phyloP scores from a whole-genome alignment of 805 yeast species.

The Wickerhamiella brachini region DNA sequence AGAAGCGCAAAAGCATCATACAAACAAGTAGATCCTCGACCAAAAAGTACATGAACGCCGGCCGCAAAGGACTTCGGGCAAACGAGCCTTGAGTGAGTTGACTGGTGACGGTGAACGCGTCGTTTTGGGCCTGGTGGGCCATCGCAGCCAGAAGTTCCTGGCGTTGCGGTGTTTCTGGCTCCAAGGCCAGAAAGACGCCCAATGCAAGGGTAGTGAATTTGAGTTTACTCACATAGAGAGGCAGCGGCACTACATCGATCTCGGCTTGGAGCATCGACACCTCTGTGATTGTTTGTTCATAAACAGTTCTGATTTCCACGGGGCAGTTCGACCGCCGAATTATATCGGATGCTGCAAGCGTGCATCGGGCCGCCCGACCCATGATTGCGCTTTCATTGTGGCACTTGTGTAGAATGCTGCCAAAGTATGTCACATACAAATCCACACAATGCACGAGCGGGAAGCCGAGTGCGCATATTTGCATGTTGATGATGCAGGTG shows the following conservation, averaged over 20 bases:
- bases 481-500: background rate
- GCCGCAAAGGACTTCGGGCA: slow-evolving; percentile 4
- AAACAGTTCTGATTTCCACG: background rate
- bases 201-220: background rate
- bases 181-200: background rate
- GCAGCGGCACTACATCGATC: background rate
- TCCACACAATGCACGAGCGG: background rate
- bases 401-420: background rate
- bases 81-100: slow-evolving; percentile 7
- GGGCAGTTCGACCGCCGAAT: background rate
- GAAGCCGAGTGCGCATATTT: background rate
- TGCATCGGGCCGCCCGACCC: background rate
- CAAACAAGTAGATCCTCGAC: slow-evolving; percentile 9
- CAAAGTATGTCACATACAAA: background rate
- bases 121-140: background rate
- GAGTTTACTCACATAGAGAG: background rate
- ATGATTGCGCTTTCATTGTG: background rate
- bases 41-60: slow-evolving; percentile 7
- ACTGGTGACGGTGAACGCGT: slow-evolving; percentile 4
- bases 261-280: background rate
- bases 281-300: background rate
- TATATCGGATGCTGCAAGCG: background rate
- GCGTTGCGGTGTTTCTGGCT: background rate
- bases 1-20: slow-evolving; percentile 13
- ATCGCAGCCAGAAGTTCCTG: background rate